These are phyloP conservation scores for Perilla frutescens DNA, from an alignment of 257 asterid genomes.

Conservation along the genomic window DNA sequence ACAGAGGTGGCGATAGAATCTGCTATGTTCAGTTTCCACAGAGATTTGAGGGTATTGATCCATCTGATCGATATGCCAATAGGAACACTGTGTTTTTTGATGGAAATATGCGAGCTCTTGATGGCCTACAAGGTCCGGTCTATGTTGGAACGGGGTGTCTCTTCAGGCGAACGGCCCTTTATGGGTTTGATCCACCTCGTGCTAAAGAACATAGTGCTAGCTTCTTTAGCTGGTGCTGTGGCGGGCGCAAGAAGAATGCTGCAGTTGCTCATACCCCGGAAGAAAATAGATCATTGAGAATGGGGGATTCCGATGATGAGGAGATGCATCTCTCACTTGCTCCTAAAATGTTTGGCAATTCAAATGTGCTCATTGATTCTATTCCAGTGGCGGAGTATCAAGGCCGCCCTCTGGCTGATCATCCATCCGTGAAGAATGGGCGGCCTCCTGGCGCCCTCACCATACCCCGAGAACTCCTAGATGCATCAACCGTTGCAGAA, in stretches of 20 bases:
- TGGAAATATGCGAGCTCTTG: slow-evolving; percentile 79
- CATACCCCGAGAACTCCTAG: slow-evolving; percentile 66
- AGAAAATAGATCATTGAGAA: slow-evolving; percentile 62
- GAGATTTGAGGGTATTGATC: slow-evolving; percentile 77
- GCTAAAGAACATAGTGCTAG: slow-evolving; percentile 58
- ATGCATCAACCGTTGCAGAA: slow-evolving; percentile 73
- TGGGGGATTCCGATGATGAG: slow-evolving; percentile 64
- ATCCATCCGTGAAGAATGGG: slow-evolving; percentile 71
- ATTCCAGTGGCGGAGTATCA: slow-evolving; percentile 75
- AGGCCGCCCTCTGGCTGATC: slow-evolving; percentile 80
- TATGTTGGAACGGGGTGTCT: slow-evolving; percentile 80
- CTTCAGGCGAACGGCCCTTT: slow-evolving; percentile 64
- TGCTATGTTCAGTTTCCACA: slow-evolving; percentile 81
- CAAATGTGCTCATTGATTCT: slow-evolving; percentile 65
- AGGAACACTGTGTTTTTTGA: slow-evolving; percentile 76
- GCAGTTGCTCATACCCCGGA: slow-evolving; percentile 38
- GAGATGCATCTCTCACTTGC: slow-evolving; percentile 55
- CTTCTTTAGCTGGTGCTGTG: slow-evolving; percentile 57
- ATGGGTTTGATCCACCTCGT: slow-evolving; percentile 79
- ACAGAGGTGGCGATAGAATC: slow-evolving; percentile 72
- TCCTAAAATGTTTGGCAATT: slow-evolving; percentile 72
- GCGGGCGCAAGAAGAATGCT: slow-evolving; percentile 39
- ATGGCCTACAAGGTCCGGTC: slow-evolving; percentile 77
- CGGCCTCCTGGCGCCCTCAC: slow-evolving; percentile 76
- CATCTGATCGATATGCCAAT: slow-evolving; percentile 76